These are phyloP conservation scores for Singerocomus inundabilis DNA, from an alignment of 1,284 basidiomycete genomes.

Conservation along the genomic window DNA sequence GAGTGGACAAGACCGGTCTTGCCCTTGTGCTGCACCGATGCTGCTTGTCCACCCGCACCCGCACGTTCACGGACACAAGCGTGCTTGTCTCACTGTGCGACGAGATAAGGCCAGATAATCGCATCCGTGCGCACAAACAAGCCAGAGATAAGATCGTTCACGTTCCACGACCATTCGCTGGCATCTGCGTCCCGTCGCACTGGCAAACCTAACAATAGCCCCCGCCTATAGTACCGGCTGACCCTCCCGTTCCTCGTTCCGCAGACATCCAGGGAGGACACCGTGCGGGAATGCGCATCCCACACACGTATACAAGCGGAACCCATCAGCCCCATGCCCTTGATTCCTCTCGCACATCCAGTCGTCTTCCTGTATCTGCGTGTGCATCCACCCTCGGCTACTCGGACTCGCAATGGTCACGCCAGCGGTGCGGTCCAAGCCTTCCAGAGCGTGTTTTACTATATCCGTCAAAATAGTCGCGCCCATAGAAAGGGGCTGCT, in stretches of 20 bases:
- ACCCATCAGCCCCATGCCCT: neutral
- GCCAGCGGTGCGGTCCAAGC: neutral
- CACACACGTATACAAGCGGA: constrained; percentile 11
- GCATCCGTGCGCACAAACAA: constrained; percentile 1
- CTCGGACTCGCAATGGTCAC: constrained; percentile 1
- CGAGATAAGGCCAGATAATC: constrained; percentile 18
- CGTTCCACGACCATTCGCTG: constrained; percentile 1
- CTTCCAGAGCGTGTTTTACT: constrained; percentile 6
- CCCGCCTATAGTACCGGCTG: no score
- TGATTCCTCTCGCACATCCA: constrained; percentile 1
- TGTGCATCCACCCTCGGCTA: constrained; percentile 7
- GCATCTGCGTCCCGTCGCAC: constrained; percentile 1
- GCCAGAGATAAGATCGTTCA: constrained; percentile 21
- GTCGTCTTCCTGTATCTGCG: constrained; percentile 1
- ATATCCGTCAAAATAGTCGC: constrained; percentile 15
- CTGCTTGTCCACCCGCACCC: no score
- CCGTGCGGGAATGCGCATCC: constrained; percentile 6
- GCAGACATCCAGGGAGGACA: constrained; percentile 7
- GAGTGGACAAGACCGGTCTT: no score
- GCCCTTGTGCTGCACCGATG: no score
- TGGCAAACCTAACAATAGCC: constrained; percentile 21
- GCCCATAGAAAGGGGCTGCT: constrained; percentile 23
- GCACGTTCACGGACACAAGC: no score
- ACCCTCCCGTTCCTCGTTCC: constrained; percentile 19
- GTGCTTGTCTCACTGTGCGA: no score